Percentiles rank a stretch among this genome's conserved stretches.
Conservation (phyloP, 2,329 filamentous ascomycete species). For the Sclerotinia subarctica region DNA sequence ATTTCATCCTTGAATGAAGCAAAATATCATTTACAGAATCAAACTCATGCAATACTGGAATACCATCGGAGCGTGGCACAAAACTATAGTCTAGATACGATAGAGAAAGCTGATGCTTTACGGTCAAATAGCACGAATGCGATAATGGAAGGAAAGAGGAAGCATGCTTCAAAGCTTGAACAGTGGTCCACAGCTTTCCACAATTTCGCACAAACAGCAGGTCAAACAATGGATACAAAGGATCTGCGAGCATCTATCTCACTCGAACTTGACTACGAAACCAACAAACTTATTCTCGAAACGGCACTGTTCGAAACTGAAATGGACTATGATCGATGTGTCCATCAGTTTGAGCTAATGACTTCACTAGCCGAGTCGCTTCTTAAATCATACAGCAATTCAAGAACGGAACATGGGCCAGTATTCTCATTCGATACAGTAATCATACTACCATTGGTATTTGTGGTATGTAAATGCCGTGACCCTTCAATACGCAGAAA, state of each 20-base stretch:
- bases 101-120: background rate
- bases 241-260: slow-evolving; percentile 11
- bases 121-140: background rate
- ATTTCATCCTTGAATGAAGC: slow-evolving; percentile 14
- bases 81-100: background rate
- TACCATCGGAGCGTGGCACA: background rate
- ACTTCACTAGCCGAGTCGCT: slow-evolving; percentile 15
- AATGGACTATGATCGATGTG: slow-evolving; percentile 18
- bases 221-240: slow-evolving; percentile 1
- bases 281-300: slow-evolving; percentile 11
- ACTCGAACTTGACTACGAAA: slow-evolving; percentile 3
- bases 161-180: background rate
- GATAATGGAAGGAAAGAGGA: background rate
- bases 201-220: background rate
- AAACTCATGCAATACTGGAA: slow-evolving; percentile 1
- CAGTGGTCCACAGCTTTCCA: slow-evolving; percentile 9
- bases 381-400: slow-evolving; percentile 2
- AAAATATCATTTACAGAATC: slow-evolving; percentile 5
- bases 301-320: slow-evolving; percentile 7
- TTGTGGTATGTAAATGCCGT: slow-evolving; percentile 15
- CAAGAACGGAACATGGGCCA: background rate
- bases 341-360: slow-evolving; percentile 15
- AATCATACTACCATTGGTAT: slow-evolving; percentile 10
- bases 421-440: slow-evolving; percentile 9
- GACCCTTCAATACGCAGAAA: slow-evolving; percentile 14